Conservation (phyloP, 2,329 filamentous ascomycete genomes). For the Chaetomium olivaceum region DNA sequence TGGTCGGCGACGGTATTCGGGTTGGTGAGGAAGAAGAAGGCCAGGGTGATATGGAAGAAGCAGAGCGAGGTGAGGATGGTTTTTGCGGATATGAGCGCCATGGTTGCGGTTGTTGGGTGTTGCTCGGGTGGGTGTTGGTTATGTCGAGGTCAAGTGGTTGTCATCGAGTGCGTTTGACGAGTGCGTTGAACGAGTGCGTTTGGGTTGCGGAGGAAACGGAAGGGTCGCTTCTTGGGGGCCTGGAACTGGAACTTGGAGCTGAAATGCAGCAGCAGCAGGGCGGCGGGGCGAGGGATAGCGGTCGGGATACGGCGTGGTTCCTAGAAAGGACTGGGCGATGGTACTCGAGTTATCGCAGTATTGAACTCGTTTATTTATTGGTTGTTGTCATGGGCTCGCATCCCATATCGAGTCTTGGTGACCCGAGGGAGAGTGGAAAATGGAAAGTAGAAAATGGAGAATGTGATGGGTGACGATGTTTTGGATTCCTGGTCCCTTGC, state of each 20-base stretch:
- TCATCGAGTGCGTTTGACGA: background rate
- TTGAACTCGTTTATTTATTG: background rate
- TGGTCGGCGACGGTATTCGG: conserved; percentile 75
- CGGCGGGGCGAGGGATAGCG: background rate
- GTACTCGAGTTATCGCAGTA: too few relatives aligned
- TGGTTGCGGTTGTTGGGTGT: conserved; percentile 40
- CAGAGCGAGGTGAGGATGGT: conserved; percentile 80
- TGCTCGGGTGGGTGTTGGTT: background rate
- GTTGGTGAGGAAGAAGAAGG: conserved; percentile 77
- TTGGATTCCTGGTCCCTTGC: background rate
- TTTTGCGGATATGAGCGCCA: conserved; percentile 79
- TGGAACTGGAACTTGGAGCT: background rate
- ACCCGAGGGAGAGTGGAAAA: background rate
- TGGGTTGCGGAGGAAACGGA: background rate
- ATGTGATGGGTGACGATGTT: too few relatives aligned
- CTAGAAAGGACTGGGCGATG: background rate
- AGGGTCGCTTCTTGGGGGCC: background rate
- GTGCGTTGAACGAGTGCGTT: background rate
- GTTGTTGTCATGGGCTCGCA: background rate
- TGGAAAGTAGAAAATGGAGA: background rate
- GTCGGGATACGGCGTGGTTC: background rate
- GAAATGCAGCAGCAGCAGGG: background rate
- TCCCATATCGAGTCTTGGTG: background rate
- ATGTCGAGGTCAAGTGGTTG: background rate
- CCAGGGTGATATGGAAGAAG: conserved; percentile 81